Evolutionary conservation across 2,329 filamentous ascomycete species (phyloP).

Genomic region (Hymenotorrendiella dingleyae): DNA sequence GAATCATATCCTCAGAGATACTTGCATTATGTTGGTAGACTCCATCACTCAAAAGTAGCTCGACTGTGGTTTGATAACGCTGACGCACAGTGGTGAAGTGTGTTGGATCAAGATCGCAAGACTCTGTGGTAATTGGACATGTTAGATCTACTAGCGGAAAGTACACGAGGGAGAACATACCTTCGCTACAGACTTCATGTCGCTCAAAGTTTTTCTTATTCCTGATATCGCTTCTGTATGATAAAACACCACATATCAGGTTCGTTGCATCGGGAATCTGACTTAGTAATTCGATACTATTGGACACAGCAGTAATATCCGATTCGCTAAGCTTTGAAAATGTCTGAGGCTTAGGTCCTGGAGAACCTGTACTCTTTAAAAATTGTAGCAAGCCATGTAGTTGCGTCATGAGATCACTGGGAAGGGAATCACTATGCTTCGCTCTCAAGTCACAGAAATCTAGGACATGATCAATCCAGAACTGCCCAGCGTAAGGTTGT

Average conservation of each 20-base stretch:
- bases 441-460: not conserved
- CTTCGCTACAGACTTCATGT: not conserved
- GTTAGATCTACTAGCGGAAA: not conserved
- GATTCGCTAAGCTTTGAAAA: not conserved
- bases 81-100: conserved; percentile 4
- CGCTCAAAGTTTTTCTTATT: not conserved
- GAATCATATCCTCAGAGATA: not conserved
- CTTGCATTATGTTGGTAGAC: no score
- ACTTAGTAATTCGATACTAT: not conserved
- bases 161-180: not conserved
- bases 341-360: not conserved
- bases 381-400: not conserved
- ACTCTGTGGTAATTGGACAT: not conserved
- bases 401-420: not conserved
- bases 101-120: conserved; percentile 3
- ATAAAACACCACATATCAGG: not conserved
- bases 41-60: conserved; percentile 1
- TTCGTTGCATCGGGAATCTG: not conserved
- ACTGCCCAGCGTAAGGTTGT: not conserved
- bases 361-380: not conserved
- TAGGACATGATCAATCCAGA: not conserved
- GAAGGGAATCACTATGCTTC: not conserved
- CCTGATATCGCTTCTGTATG: not conserved
- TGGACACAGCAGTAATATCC: not conserved
- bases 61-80: conserved; percentile 3